These are phyloP conservation scores for Porphyrellus cyaneotinctus DNA, from an alignment of 768 basidiomycete species.

Conservation along the genomic window DNA sequence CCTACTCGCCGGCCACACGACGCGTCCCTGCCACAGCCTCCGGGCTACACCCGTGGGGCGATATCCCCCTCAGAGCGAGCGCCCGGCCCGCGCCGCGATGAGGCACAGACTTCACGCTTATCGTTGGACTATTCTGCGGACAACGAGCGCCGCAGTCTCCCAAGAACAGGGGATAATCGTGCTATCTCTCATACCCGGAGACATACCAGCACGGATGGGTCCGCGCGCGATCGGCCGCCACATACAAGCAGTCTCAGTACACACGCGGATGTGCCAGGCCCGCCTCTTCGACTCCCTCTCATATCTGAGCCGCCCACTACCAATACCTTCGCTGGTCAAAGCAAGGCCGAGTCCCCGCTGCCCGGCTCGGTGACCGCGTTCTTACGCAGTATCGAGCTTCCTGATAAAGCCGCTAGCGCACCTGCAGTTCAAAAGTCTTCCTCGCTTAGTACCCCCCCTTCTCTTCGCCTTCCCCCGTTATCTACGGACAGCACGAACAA, in stretches of 20 bases:
- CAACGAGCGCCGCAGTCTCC: not conserved
- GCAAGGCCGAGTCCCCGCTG: constrained; percentile 8
- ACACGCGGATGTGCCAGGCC: constrained; percentile 10
- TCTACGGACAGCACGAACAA: constrained; percentile 6
- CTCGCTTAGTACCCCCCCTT: constrained; percentile 1
- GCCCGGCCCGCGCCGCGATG: constrained; percentile 1
- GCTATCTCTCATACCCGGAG: constrained; percentile 1
- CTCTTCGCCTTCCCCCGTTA: constrained; percentile 12
- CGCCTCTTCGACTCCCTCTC: constrained; percentile 15
- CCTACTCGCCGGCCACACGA: constrained; percentile 11
- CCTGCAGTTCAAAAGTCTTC: constrained; percentile 12
- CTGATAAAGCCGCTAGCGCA: constrained; percentile 11
- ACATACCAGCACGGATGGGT: constrained; percentile 3
- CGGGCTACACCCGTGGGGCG: not conserved
- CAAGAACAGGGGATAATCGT: constrained; percentile 7
- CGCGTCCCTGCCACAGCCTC: constrained; percentile 5
- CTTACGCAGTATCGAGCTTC: constrained; percentile 24
- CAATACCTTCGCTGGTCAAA: not conserved
- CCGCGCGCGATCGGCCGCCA: constrained; percentile 4
- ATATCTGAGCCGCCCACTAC: constrained; percentile 1
- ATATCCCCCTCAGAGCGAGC: constrained; percentile 6
- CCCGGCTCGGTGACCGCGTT: constrained; percentile 21
- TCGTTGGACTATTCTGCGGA: not conserved
- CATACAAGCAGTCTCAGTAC: constrained; percentile 4
- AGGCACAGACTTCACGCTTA: constrained; percentile 3